These are phyloP conservation scores for Thalassiosira mediterranea DNA, from an alignment of 352 stramenopile species.

Conservation along the genomic window DNA sequence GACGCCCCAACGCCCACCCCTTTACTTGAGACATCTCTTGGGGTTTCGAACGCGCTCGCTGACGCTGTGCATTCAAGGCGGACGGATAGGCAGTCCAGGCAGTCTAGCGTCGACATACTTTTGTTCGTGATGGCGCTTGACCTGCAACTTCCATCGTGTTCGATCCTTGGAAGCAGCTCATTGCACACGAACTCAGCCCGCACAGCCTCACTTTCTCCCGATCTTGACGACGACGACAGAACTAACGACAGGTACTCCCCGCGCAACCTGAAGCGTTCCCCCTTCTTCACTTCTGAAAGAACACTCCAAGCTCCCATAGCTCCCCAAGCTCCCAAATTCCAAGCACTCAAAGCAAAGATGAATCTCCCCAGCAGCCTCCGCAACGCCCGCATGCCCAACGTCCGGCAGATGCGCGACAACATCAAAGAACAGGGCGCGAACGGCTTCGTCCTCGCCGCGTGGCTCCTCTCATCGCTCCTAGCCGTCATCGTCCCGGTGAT, in stretches of 20 bases:
- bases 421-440: slow-evolving; percentile 25
- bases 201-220: neutral
- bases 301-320: neutral
- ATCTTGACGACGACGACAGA: no score
- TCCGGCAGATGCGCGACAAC: slow-evolving; percentile 21
- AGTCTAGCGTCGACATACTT: no score
- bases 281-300: neutral
- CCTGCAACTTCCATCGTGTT: neutral
- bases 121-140: neutral
- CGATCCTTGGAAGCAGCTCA: neutral
- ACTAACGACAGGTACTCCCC: no score
- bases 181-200: neutral
- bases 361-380: neutral
- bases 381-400: slow-evolving; percentile 20
- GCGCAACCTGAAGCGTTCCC: neutral
- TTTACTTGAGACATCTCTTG: no score
- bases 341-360: neutral
- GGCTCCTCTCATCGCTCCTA: slow-evolving; percentile 35
- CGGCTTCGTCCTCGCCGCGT: slow-evolving; percentile 13
- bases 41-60: no score
- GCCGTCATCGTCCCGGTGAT: slow-evolving; percentile 33
- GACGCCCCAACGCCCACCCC: no score
- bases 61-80: no score
- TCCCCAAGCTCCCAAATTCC: neutral
- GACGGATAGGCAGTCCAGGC: no score